phyloP scores from a whole-genome alignment of 1,284 basidiomycete species.

The Cryptococcus hybrid region DNA sequence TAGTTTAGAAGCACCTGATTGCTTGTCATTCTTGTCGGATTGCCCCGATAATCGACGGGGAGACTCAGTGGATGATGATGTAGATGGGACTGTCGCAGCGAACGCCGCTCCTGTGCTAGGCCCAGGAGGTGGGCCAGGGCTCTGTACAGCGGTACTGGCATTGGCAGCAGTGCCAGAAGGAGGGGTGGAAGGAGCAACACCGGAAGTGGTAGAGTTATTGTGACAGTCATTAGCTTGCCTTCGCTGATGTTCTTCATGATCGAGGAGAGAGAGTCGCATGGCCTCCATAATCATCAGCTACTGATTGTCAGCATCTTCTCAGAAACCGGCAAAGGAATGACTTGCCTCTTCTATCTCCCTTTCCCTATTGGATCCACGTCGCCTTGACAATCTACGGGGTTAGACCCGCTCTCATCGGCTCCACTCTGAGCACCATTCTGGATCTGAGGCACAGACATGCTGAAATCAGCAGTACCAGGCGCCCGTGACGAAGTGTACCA shows the following conservation, averaged over 20 bases:
- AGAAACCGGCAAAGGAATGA: constrained; percentile 2
- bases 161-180: constrained; percentile 9
- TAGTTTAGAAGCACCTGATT: constrained; percentile 28
- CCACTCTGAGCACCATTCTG: constrained; percentile 2
- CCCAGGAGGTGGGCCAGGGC: constrained; percentile 2
- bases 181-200: not conserved
- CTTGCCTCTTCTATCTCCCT: constrained; percentile 83
- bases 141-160: not conserved
- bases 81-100: not conserved
- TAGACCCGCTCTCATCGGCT: constrained; percentile 1
- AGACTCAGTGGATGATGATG: constrained; percentile 8
- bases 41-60: constrained; percentile 3
- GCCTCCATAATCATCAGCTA: constrained; percentile 99
- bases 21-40: constrained; percentile 4
- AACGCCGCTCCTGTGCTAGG: not conserved
- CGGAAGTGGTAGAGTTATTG: not conserved
- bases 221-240: constrained; percentile 31
- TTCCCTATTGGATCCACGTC: constrained; percentile 56
- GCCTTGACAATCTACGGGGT: constrained; percentile 20
- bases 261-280: constrained; percentile 90
- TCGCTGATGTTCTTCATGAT: constrained; percentile 64
- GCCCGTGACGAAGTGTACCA: constrained; percentile 64
- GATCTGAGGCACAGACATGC: constrained; percentile 32
- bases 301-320: not conserved
- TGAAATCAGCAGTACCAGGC: constrained; percentile 46